Evolutionary conservation across 768 basidiomycete genomes (phyloP).

Genomic region (Gymnopilus dilepis): DNA sequence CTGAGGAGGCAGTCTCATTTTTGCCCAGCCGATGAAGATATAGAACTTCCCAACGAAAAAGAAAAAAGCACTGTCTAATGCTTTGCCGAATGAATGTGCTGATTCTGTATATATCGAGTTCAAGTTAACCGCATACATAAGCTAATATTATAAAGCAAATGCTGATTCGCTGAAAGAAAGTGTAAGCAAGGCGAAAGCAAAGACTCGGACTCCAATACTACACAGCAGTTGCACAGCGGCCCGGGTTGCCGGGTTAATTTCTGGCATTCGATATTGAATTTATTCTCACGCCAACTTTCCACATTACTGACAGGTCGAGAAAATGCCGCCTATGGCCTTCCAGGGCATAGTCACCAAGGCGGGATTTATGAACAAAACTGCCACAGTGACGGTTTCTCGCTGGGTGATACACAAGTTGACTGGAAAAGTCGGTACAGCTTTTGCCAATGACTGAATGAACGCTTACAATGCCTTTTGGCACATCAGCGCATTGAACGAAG

Average conservation of each 20-base stretch:
- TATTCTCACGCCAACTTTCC: too few species aligned
- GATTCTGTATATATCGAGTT: too few species aligned
- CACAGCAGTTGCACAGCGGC: too few species aligned
- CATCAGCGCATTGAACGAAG: slow-evolving; percentile 71
- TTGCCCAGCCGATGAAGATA: slow-evolving; percentile 20
- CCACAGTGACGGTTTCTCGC: slow-evolving; percentile 80
- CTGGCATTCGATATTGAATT: too few species aligned
- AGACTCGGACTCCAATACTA: too few species aligned
- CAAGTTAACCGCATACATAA: too few species aligned
- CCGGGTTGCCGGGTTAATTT: too few species aligned
- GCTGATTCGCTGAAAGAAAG: too few species aligned
- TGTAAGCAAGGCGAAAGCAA: too few species aligned
- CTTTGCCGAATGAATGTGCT: not conserved
- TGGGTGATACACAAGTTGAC: slow-evolving; percentile 74
- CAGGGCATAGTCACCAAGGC: slow-evolving; percentile 79
- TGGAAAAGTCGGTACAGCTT: slow-evolving; percentile 63
- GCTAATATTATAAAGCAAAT: too few species aligned
- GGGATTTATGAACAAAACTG: slow-evolving; percentile 85
- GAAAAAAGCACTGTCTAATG: not conserved
- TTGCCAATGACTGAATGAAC: not conserved
- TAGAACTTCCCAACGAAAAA: slow-evolving; percentile 8
- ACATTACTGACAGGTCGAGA: not conserved
- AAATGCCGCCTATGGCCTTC: slow-evolving; percentile 82
- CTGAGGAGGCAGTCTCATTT: slow-evolving; percentile 44
- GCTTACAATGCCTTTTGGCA: not conserved